Evolutionary conservation across 176 grass and related monocot species (phyloP), one percentile per base, ranked within the genome.

Genomic region (Oryza glaberrima): DNA sequence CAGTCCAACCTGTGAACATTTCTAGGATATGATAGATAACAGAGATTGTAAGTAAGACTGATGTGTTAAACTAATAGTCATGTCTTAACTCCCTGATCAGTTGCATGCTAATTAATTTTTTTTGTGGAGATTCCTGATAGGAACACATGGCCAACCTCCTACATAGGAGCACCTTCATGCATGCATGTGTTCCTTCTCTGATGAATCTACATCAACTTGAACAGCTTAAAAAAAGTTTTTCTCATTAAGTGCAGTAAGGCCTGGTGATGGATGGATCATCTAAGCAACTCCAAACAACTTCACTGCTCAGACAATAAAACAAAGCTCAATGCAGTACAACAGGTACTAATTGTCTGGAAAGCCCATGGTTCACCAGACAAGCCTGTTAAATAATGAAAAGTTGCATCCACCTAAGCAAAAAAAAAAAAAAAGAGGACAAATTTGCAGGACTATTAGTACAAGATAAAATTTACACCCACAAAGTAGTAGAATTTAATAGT

Each of bases 271-370:
- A 86, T 70, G 30, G 65, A 81, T 44, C 43, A 85, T 79, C 51
- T 47, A 84, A 61, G 82, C 63, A 80, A 64, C 77, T 70, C 88
- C 74, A 78, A 82, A 88, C 80, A 78, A 78, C 68, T 41, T 75
- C 45, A 80, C 34, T 52, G 10, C 72, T 85, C 60, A 52, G 43
- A 83, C 26, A 86, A 86, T 86, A 81, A 81, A 84, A 69, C 82
- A 67, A 58, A 77, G n/a, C 23, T 22, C 44, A n/a, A 58, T 75
- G 19, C 65, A 71, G 71, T 81, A 76, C 63, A 65, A 20, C 58
- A 35, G 26, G 23, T 28, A 77, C 41, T 52, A 76, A 52, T 32
- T 67, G 72, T 26, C 11, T 25, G 47, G 72, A 67, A 76, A 84
- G 44, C 65, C 43, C 44, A 51, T 32, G 20, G 43, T 72, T 76